These are phyloP conservation scores for Halophytophthora polymorphica DNA, from an alignment of 352 stramenopile genomes.

Conservation along the genomic window DNA sequence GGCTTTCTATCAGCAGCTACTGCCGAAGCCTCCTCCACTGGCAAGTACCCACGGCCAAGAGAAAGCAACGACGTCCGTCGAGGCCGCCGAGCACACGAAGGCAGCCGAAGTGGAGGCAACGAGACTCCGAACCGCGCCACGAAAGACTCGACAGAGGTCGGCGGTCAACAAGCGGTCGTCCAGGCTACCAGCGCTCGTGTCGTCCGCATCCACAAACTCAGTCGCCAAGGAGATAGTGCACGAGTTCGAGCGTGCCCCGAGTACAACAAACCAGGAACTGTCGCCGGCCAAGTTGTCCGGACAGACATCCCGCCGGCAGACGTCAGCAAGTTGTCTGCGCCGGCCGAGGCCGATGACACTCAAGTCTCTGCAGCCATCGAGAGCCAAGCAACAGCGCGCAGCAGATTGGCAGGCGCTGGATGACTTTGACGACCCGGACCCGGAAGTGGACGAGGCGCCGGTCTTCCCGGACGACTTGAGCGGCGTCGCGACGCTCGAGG, in stretches of 20 bases:
- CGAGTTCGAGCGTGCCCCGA: slow-evolving; percentile 5
- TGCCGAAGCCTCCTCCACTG: slow-evolving; percentile 26
- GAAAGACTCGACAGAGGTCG: slow-evolving; percentile 11
- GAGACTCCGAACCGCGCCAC: slow-evolving; percentile 1
- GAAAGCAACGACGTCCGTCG: background rate
- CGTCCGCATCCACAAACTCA: slow-evolving; percentile 6
- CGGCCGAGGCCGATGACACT: background rate
- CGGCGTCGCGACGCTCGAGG: slow-evolving; percentile 21
- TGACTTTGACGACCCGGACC: slow-evolving; percentile 65
- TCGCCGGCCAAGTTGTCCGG: too few relatives aligned
- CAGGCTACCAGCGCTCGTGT: slow-evolving; percentile 17
- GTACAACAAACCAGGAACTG: slow-evolving; percentile 8
- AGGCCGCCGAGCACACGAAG: background rate
- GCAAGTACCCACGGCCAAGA: too few relatives aligned
- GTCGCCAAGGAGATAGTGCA: background rate
- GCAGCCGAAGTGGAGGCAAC: background rate
- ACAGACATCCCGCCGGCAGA: too few relatives aligned
- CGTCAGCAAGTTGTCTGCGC: too few relatives aligned
- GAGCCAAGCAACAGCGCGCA: slow-evolving; percentile 1
- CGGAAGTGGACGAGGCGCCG: slow-evolving; percentile 54
- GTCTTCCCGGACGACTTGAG: slow-evolving; percentile 39
- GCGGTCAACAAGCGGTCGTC: slow-evolving; percentile 7
- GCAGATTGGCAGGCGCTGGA: slow-evolving; percentile 13
- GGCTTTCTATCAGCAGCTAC: slow-evolving; percentile 50
- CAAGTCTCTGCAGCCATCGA: background rate